Evolutionary conservation across 1,284 basidiomycete species (phyloP), one percentile per base, ranked within the genome.

Genomic region (Ustilago bromivora): DNA sequence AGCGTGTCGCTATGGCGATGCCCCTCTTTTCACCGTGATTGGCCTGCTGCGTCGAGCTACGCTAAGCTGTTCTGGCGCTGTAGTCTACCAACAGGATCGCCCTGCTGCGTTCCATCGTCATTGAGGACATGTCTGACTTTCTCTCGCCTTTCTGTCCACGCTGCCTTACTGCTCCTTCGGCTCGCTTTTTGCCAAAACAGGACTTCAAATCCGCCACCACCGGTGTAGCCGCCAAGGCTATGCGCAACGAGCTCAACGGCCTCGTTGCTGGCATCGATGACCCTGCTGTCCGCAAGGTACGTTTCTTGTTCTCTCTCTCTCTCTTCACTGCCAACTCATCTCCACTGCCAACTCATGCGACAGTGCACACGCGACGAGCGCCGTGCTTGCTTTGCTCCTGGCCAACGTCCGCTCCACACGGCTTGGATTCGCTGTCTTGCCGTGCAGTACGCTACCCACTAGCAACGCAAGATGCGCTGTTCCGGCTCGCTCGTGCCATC

Each of bases 161-260:
- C 57, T 17, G 46, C 36, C 15, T 54, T 10, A 13, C 23, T 28
- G 23, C 23, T 28, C 23, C 23, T 28, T 28, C 23, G 23, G 23
- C 43, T 46, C 43, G 43, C 36, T 56, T 32, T 51, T 17, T 60
- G 12, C 49, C 5, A 28, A 28, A 46, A 62, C 58, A 88, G 87
- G 88, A 97, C 89, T 97, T 97, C 91, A 96, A 97, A 90, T 96
- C 95, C 47, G 96, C 96, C 79, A 97, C 96, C 66, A 98, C 96
- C 56, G 96, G 96, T 82, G 93, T 99, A 83, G 93, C 95, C 46
- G 94, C 95, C 82, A 98, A 98, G 89, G 90, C 95, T 69, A 98
- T 98, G 97, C 92, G 95, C 89, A 98, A 98, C 87, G 96, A 99
- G 89, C 92, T 99, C 88, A 93, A 94, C 87, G 91, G 91, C 85